These are phyloP conservation scores for Artemisia argyi DNA, from an alignment of 129 eudicot species.

Conservation along the genomic window DNA sequence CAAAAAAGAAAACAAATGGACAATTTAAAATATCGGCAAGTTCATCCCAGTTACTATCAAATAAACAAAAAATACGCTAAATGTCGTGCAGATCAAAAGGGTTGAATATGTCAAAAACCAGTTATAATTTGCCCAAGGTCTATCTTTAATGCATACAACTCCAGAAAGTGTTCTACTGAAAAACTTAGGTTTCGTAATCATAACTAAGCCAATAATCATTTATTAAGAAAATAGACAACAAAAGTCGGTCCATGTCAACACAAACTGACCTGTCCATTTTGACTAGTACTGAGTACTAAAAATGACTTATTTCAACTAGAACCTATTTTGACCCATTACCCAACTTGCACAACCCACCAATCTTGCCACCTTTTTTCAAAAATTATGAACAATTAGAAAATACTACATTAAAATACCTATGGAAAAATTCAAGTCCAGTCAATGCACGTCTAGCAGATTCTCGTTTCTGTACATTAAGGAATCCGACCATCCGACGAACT, in stretches of 20 bases:
- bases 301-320: background rate
- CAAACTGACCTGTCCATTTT: background rate
- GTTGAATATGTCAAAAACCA: background rate
- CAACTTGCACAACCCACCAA: constrained; percentile 1
- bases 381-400: background rate
- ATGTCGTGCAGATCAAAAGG: background rate
- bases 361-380: background rate
- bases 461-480: constrained; percentile 85
- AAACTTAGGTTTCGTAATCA: background rate
- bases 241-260: background rate
- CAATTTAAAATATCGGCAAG: background rate
- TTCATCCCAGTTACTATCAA: background rate
- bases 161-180: background rate
- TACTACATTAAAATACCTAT: constrained; percentile 51
- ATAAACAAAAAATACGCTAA: background rate
- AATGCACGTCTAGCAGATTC: constrained; percentile 85
- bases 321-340: constrained; percentile 1
- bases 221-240: background rate
- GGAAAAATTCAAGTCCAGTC: constrained; percentile 92
- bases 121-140: background rate
- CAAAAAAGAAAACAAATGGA: constrained; percentile 21
- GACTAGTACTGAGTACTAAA: background rate
- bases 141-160: background rate
- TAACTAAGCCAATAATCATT: background rate
- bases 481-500: constrained; percentile 93